Conservation (phyloP, 805 yeast genomes). For the Komagataella pastoris region DNA sequence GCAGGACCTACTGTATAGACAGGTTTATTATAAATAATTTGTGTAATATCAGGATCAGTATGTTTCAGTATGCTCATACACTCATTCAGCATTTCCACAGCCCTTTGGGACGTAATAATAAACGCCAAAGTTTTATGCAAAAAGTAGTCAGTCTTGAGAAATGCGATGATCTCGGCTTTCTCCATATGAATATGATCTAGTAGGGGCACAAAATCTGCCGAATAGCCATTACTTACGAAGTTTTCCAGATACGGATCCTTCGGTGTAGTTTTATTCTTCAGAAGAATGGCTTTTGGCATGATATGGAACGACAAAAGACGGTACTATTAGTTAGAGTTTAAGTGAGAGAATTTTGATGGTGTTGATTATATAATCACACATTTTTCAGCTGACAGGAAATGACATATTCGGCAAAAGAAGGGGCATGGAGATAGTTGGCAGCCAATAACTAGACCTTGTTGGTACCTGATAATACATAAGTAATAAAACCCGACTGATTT, state of each 20-base stretch:
- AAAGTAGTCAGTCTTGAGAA: slow-evolving; percentile 30
- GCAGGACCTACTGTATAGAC: slow-evolving; percentile 91
- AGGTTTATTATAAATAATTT: slow-evolving; percentile 28
- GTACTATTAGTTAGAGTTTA: not conserved
- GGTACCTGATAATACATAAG: not conserved
- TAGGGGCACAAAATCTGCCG: slow-evolving; percentile 56
- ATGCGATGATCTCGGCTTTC: slow-evolving; percentile 26
- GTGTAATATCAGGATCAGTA: slow-evolving; percentile 9
- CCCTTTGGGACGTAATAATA: slow-evolving; percentile 82
- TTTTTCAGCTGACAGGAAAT: not conserved
- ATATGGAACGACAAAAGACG: not conserved
- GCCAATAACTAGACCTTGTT: no score
- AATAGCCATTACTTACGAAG: slow-evolving; percentile 22
- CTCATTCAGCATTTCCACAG: slow-evolving; percentile 64
- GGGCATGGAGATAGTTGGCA: not conserved
- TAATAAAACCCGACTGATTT: no score
- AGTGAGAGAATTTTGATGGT: not conserved
- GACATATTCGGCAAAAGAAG: not conserved
- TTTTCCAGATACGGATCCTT: slow-evolving; percentile 47
- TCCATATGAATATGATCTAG: slow-evolving; percentile 50
- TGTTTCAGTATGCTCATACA: slow-evolving; percentile 4
- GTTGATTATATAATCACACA: not conserved
- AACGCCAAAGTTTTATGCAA: slow-evolving; percentile 30
- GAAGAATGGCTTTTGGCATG: slow-evolving; percentile 25
- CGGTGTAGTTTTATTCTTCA: slow-evolving; percentile 65